Conservation (phyloP, 2,329 filamentous ascomycete genomes). For the Ascochyta pisi region DNA sequence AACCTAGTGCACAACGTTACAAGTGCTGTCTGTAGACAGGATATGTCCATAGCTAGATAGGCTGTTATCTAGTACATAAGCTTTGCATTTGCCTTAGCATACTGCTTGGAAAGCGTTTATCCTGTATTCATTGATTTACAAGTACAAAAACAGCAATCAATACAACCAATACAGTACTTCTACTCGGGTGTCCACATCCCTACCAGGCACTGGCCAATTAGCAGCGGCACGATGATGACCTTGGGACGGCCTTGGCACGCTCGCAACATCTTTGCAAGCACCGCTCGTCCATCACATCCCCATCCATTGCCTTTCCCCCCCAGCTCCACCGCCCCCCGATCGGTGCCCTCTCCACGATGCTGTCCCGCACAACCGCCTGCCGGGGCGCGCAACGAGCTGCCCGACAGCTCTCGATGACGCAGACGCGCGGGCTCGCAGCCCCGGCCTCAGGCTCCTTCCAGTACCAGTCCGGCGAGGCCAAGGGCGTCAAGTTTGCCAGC, state of each 20-base stretch:
- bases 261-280: conserved; percentile 13
- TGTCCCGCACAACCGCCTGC: conserved; percentile 71
- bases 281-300: conserved; percentile 19
- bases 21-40: too few species aligned
- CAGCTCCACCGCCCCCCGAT: conserved; percentile 54
- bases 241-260: conserved; percentile 9
- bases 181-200: too few species aligned
- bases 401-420: conserved; percentile 61
- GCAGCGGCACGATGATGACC: conserved; percentile 5
- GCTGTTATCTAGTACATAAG: too few species aligned
- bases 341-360: conserved; percentile 61
- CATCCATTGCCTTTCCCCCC: conserved; percentile 58
- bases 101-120: too few species aligned
- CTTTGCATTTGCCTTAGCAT: too few species aligned
- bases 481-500: conserved; percentile 90
- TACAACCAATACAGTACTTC: too few species aligned
- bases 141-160: too few species aligned
- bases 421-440: conserved; percentile 69
- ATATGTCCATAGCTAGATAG: too few species aligned
- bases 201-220: conserved; percentile 6
- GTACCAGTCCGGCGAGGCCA: conserved; percentile 85
- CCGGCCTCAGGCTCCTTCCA: conserved; percentile 78
- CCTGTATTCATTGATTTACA: too few species aligned
- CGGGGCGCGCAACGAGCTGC: conserved; percentile 69
- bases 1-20: too few species aligned